Base-by-base conservation (phyloP, 805 yeast species). In the Hanseniaspora lachancei region DNA sequence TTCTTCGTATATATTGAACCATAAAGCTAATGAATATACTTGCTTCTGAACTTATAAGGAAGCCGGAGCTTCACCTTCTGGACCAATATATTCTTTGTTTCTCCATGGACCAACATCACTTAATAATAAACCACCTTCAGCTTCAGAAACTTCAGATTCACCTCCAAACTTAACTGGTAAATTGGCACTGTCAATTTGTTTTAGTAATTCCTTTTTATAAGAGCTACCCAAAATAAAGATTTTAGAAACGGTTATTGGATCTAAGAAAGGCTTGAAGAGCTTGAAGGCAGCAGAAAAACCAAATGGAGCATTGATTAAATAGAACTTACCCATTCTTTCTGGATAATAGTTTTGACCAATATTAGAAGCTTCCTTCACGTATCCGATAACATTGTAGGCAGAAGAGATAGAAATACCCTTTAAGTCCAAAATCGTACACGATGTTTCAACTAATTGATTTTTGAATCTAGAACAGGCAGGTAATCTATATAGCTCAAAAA, bases 21-120 rank as follows among this genome's bases (percentile, higher is more conserved):
- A 32, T 32, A 10, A 27, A 7, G 8, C 10, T 32, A 32, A 12
- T 32, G 10, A 10, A 32, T 32, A 32, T 13, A 13, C 15, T 32
- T 32, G 35, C 10, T 23, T 9, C 13, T 40, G 43, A 13, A 41
- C 18, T 47, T 60, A 49, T 54, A 76, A 74, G 18, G 80, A 74
- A 63, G 71, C 74, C 66, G 96, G 96, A 54, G 95, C 95, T 70
- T 83, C 87, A 60, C 96, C 96, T 73, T 89, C 97, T 58, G 96
- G 95, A 15, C 97, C 97, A 67, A 89, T 83, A 71, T 65, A 91
- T 71, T 84, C 64, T 35, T 82, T 74, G 59, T 91, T 93, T 77
- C 96, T 86, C 98, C 98, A 93, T 60, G 98, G 98, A 62, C 98
- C 98, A 61, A 84, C 74, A 68, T 93, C 97, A 41, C 93, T 80